Percentiles rank a stretch among this genome's conserved stretches.
Evolutionary conservation across 768 basidiomycete species (phyloP).

Genomic region (Chalciporus chontae): DNA sequence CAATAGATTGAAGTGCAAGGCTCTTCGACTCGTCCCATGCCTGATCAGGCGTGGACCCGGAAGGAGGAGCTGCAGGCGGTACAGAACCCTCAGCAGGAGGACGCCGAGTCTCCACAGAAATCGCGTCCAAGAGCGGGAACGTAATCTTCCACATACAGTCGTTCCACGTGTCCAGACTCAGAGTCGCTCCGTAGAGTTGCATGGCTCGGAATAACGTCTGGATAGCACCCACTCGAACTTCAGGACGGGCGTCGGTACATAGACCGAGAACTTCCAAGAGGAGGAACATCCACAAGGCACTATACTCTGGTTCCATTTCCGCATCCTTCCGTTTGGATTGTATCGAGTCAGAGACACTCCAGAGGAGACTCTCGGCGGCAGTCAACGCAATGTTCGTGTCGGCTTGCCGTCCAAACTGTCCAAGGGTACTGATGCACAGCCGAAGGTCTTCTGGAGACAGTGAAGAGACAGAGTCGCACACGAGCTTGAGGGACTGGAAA

Average conservation of each 20-base stretch:
- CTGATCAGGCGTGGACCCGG: slow-evolving; percentile 29
- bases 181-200: slow-evolving; percentile 86
- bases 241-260: slow-evolving; percentile 77
- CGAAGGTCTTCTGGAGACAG: slow-evolving; percentile 80
- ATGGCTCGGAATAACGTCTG: slow-evolving; percentile 93
- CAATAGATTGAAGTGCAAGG: slow-evolving; percentile 79
- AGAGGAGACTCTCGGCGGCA: slow-evolving; percentile 87
- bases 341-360: slow-evolving; percentile 95
- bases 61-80: slow-evolving; percentile 1
- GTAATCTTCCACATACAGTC: slow-evolving; percentile 89
- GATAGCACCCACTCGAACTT: slow-evolving; percentile 91
- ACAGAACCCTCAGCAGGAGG: slow-evolving; percentile 14
- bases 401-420: slow-evolving; percentile 85
- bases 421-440: slow-evolving; percentile 86
- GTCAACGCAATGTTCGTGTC: slow-evolving; percentile 97
- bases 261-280: slow-evolving; percentile 79
- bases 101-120: slow-evolving; percentile 54
- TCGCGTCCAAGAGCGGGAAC: slow-evolving; percentile 78
- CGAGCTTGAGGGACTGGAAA: slow-evolving; percentile 89
- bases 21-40: slow-evolving; percentile 89
- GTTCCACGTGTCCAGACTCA: slow-evolving; percentile 83
- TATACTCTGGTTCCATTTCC: slow-evolving; percentile 68
- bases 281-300: slow-evolving; percentile 91
- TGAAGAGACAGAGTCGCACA: slow-evolving; percentile 87
- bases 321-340: slow-evolving; percentile 72